Conservation (phyloP, 176 grass and related monocot species). For the Cenchrus purpureus region DNA sequence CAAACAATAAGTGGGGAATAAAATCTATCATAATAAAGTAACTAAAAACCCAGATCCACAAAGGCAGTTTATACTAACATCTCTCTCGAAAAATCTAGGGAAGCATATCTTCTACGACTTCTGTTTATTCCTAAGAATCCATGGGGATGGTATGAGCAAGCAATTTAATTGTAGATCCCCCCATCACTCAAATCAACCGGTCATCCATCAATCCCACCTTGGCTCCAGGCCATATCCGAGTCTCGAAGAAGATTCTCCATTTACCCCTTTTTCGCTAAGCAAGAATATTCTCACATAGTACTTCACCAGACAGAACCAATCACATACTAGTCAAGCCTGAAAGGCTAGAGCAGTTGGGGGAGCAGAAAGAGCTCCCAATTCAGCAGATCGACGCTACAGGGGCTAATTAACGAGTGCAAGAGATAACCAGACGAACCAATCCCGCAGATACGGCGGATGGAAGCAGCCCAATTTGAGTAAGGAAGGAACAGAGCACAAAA, state of each 20-base stretch:
- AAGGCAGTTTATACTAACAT: neutral
- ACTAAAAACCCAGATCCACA: neutral
- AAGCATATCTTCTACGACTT: neutral
- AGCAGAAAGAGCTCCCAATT: neutral
- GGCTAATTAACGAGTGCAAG: neutral
- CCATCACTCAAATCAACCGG: neutral
- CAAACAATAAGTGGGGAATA: constrained; percentile 3
- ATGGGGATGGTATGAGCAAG: neutral
- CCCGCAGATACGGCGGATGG: neutral
- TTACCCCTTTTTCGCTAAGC: neutral
- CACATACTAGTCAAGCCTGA: neutral
- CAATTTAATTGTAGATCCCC: neutral
- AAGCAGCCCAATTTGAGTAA: neutral
- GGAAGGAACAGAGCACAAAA: neutral
- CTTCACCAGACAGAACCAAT: neutral
- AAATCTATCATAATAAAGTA: neutral
- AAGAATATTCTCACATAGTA: neutral
- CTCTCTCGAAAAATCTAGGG: neutral
- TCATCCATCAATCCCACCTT: neutral
- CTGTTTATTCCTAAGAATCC: neutral
- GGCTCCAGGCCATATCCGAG: neutral
- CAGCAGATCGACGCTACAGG: neutral
- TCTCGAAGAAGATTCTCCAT: neutral
- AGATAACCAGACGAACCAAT: neutral
- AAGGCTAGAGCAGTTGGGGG: neutral